Percentiles rank a stretch among this genome's conserved stretches.
These are phyloP conservation scores for Fusarium dlaminii DNA, from an alignment of 2,329 filamentous ascomycete species.

Conservation along the genomic window DNA sequence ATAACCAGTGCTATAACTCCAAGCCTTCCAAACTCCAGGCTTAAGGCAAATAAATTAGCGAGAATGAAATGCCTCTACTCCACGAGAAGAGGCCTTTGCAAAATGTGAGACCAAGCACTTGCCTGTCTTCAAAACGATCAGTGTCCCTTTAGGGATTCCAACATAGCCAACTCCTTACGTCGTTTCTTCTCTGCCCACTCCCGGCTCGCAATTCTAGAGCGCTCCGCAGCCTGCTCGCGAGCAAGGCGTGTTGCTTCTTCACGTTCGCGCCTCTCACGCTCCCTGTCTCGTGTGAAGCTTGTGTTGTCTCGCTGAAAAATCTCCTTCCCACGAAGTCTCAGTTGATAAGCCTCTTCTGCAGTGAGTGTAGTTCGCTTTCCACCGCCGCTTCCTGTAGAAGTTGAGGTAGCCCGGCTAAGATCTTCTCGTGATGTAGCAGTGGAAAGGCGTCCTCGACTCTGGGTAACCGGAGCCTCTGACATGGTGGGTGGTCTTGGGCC, in stretches of 20 bases:
- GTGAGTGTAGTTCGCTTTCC: slow-evolving; percentile 61
- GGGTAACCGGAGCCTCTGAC: slow-evolving; percentile 19
- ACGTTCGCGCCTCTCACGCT: slow-evolving; percentile 63
- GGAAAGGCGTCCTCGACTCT: slow-evolving; percentile 43
- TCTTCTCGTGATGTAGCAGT: slow-evolving; percentile 36
- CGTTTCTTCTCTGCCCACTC: slow-evolving; percentile 71
- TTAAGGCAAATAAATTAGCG: not conserved
- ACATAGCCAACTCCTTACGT: slow-evolving; percentile 48
- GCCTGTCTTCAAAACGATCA: not conserved
- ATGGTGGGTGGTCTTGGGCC: slow-evolving; percentile 2
- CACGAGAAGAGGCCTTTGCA: not conserved
- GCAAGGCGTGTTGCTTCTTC: slow-evolving; percentile 64
- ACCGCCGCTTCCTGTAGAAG: slow-evolving; percentile 55
- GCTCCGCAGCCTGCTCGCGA: slow-evolving; percentile 69
- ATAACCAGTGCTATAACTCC: slow-evolving; percentile 27
- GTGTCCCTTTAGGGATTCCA: slow-evolving; percentile 20
- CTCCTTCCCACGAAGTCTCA: slow-evolving; percentile 63
- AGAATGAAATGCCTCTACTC: not conserved
- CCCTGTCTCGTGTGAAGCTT: slow-evolving; percentile 55
- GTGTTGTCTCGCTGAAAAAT: slow-evolving; percentile 63
- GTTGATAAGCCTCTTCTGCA: slow-evolving; percentile 59
- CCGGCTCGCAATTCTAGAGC: slow-evolving; percentile 65
- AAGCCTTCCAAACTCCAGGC: slow-evolving; percentile 36
- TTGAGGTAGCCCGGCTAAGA: slow-evolving; percentile 54
- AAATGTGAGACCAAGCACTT: not conserved